Evolutionary conservation across 2,329 filamentous ascomycete species (phyloP).

Genomic region (Hymenoscyphus salicellus): DNA sequence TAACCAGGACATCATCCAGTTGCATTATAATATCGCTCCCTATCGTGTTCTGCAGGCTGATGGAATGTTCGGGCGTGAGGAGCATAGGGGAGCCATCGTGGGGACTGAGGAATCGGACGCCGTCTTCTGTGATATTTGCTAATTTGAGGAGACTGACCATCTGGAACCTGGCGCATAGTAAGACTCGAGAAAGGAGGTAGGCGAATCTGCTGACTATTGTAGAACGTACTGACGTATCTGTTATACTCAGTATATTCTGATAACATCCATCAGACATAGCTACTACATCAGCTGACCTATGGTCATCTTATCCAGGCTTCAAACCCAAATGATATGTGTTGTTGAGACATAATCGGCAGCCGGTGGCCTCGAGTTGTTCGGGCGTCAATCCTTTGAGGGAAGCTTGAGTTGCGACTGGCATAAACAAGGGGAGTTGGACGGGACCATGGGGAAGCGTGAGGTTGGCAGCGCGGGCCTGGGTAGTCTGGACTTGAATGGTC

Average conservation of each 20-base stretch:
- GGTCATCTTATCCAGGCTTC: constrained; percentile 87
- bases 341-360: constrained; percentile 89
- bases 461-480: constrained; percentile 85
- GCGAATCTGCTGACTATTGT: too few species aligned
- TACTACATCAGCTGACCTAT: too few species aligned
- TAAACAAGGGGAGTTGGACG: constrained; percentile 89
- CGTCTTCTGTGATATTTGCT: constrained; percentile 88
- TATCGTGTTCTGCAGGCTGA: constrained; percentile 92
- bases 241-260: too few species aligned
- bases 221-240: too few species aligned
- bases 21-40: constrained; percentile 99
- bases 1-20: constrained; percentile 94
- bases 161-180: constrained; percentile 67
- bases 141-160: constrained; percentile 97
- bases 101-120: constrained; percentile 91
- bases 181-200: background rate
- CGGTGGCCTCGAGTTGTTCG: constrained; percentile 83
- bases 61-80: constrained; percentile 94
- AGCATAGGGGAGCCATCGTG: constrained; percentile 96
- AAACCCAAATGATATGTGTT: constrained; percentile 97
- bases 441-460: constrained; percentile 87
- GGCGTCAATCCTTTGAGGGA: constrained; percentile 93
- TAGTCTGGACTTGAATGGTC: constrained; percentile 60
- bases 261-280: too few species aligned
- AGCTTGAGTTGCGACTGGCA: constrained; percentile 96